These are phyloP conservation scores for Xylaria sp. DNA, from an alignment of 2,329 filamentous ascomycete species.

Conservation along the genomic window DNA sequence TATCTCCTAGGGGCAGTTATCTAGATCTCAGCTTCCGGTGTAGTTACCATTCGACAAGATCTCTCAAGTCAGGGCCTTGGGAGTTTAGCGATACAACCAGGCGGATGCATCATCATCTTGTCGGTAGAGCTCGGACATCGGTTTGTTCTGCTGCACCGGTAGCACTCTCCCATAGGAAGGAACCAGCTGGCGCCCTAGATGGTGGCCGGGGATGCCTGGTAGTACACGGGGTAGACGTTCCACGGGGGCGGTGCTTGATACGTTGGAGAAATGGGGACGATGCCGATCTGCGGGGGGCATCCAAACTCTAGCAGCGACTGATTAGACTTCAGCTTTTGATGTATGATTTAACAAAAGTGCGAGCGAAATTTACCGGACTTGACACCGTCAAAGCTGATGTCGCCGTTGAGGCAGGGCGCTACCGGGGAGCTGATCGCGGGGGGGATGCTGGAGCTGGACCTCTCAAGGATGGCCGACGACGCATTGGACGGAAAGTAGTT, in stretches of 20 bases:
- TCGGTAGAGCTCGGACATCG: conserved; percentile 29
- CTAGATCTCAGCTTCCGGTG: conserved; percentile 3
- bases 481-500: conserved; percentile 47
- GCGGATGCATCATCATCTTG: conserved; percentile 33
- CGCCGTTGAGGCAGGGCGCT: conserved; percentile 29
- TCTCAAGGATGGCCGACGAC: conserved; percentile 40
- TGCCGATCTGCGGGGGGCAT: conserved; percentile 30
- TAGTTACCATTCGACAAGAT: conserved; percentile 18
- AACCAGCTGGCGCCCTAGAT: conserved; percentile 17
- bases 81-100: conserved; percentile 32
- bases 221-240: conserved; percentile 35
- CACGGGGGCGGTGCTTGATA: conserved; percentile 33
- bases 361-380: conserved; percentile 30
- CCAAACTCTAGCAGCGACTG: conserved; percentile 30
- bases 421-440: conserved; percentile 31
- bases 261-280: conserved; percentile 31
- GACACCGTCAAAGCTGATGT: conserved; percentile 34
- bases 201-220: conserved; percentile 29
- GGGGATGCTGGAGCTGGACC: conserved; percentile 27
- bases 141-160: conserved; percentile 23
- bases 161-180: conserved; percentile 30
- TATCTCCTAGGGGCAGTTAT: background rate
- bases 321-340: conserved; percentile 27
- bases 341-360: conserved; percentile 9
- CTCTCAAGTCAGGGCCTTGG: conserved; percentile 33